Evolutionary conservation across 1,139 yeast species (phyloP), one percentile per base, ranked within the genome.

Genomic region (Dujonia santamariae): DNA sequence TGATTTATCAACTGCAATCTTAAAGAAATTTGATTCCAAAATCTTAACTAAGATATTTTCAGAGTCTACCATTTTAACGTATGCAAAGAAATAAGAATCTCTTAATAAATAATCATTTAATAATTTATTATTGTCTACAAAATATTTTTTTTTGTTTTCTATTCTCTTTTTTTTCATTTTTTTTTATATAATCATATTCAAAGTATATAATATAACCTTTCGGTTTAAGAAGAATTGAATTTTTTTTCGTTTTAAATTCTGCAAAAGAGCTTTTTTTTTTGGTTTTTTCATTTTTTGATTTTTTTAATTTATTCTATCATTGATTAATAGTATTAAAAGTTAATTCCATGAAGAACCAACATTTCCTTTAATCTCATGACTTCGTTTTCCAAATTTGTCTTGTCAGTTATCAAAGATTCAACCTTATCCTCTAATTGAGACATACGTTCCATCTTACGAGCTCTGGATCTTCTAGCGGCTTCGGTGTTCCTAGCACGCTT

Each of bases 401-500:
- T 85, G 42, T 70, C 78, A 27, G 58, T 50, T 40, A 78, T 54
- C 44, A 88, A 69, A 28, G 61, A 75, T 45, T 81, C 86, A 38
- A 90, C 95, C 55, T 77, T 77, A 20, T 63, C 76, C 61, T 90
- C 97, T 57, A 90, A 69, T 55, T 86, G 95, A 39, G 61, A 54
- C 86, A 90, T 84, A 60, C 95, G 76, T 59, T 85, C 87, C 78
- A 85, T 80, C 65, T 88, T 87, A 62, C 96, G 80, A 27, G 96
- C 96, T 50, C 97, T 75, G 29, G 97, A 87, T 56, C 97, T 76
- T 61, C 97, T 80, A 12, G 97, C 97, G 41, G 97, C 97, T 59
- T 88, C 96, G 17, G 97, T 90, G 71, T 90, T 90, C 59, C 90
- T 80, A 27, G 97, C 97, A 53, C 98, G 80, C 59, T 90, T 86